Percentiles rank a stretch among this genome's conserved stretches.
These are phyloP conservation scores for Aquilaria malaccensis DNA, from an alignment of 345 rosid genomes.

Conservation along the genomic window DNA sequence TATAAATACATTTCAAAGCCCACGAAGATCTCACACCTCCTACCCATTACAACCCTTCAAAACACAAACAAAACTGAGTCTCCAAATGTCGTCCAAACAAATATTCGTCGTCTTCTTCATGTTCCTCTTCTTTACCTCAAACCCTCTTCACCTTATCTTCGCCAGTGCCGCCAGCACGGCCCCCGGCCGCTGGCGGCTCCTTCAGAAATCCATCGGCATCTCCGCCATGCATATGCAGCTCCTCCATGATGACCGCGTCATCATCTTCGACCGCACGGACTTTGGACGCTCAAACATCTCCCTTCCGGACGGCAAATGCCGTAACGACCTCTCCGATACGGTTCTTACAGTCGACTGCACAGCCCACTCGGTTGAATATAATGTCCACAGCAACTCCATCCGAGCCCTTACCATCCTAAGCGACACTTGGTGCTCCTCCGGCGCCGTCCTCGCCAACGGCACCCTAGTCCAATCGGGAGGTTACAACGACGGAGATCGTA, in stretches of 20 bases:
- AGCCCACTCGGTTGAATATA: conserved; percentile 22
- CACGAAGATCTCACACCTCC: too few relatives aligned
- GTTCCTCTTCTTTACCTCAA: too few relatives aligned
- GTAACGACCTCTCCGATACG: too few relatives aligned
- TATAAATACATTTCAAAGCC: too few relatives aligned
- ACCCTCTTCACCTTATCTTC: not conserved
- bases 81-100: too few relatives aligned
- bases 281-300: conserved; percentile 4
- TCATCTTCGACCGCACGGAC: conserved; percentile 16
- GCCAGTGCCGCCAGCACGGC: not conserved
- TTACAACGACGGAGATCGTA: conserved; percentile 5
- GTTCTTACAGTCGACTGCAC: conserved; percentile 14
- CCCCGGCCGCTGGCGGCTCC: too few relatives aligned
- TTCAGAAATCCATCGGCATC: conserved; percentile 15
- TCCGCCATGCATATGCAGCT: conserved; percentile 33
- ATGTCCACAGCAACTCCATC: conserved; percentile 4
- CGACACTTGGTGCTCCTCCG: conserved; percentile 33
- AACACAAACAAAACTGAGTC: too few relatives aligned
- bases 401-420: conserved; percentile 22
- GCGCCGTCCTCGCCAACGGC: conserved; percentile 16
- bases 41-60: too few relatives aligned
- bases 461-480: conserved; percentile 35
- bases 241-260: conserved; percentile 16
- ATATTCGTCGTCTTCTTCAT: too few relatives aligned
- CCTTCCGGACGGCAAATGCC: not conserved